Percentiles rank a stretch among this genome's conserved stretches.
These are phyloP conservation scores for Trametes elegans DNA, from an alignment of 768 basidiomycete genomes.

Conservation along the genomic window DNA sequence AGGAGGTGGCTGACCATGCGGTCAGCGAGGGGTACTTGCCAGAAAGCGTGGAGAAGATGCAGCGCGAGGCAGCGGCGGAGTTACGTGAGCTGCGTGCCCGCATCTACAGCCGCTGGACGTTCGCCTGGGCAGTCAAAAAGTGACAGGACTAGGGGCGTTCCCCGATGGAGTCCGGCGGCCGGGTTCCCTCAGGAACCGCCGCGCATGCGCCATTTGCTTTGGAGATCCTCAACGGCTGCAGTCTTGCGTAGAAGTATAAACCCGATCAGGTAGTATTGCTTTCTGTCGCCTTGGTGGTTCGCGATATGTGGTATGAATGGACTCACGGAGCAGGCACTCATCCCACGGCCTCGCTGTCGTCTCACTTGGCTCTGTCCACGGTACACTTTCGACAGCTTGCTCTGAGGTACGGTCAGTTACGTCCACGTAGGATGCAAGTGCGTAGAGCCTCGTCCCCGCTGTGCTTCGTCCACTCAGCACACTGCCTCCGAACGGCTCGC, in stretches of 20 bases:
- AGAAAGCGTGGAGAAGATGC: slow-evolving; percentile 29
- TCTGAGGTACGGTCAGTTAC: too few relatives aligned
- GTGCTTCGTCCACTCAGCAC: too few relatives aligned
- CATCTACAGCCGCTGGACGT: slow-evolving; percentile 32
- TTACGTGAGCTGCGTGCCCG: slow-evolving; percentile 26
- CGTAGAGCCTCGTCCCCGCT: too few relatives aligned
- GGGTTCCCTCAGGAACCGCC: not conserved
- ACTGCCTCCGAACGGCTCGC: too few relatives aligned
- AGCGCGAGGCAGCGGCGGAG: slow-evolving; percentile 28
- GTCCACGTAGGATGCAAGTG: too few relatives aligned
- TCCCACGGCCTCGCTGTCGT: too few relatives aligned
- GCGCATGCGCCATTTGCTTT: not conserved
- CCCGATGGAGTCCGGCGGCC: not conserved
- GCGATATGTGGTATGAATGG: not conserved
- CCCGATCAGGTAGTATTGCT: not conserved
- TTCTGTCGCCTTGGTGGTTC: not conserved
- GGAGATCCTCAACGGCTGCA: not conserved
- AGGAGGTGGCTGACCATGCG: not conserved
- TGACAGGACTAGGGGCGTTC: not conserved
- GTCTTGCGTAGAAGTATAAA: not conserved
- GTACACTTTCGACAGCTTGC: too few relatives aligned
- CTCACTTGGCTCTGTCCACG: too few relatives aligned
- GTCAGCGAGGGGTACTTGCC: slow-evolving; percentile 31
- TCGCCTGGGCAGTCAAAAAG: slow-evolving; percentile 34
- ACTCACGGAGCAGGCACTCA: not conserved